A percentile compares a stretch with the other conserved stretches of the same genome.
Conservation (phyloP, 441 rosid species). For the Adansonia gregorii region DNA sequence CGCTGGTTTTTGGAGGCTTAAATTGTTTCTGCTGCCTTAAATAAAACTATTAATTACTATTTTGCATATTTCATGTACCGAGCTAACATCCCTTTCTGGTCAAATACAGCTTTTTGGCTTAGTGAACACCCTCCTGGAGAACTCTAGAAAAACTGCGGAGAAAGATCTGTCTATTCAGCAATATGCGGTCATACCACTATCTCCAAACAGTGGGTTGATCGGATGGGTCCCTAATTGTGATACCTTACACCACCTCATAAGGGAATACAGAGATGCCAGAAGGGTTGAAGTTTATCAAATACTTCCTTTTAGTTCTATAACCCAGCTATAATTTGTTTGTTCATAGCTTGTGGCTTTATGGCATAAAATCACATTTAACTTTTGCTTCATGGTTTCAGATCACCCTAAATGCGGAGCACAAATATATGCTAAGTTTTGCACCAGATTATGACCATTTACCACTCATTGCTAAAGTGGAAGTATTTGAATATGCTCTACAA, state of each 20-base stretch:
- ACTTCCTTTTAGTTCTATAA: slow-evolving; percentile 24
- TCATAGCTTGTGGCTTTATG: neutral
- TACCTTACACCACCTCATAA: slow-evolving; percentile 91
- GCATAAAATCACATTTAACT: slow-evolving; percentile 14
- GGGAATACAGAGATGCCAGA: slow-evolving; percentile 95
- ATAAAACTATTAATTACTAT: neutral
- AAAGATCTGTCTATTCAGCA: slow-evolving; percentile 93
- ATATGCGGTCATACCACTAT: slow-evolving; percentile 91
- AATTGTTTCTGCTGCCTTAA: slow-evolving; percentile 20
- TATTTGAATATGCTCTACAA: slow-evolving; percentile 84
- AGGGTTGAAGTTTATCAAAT: slow-evolving; percentile 55
- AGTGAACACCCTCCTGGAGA: slow-evolving; percentile 92
- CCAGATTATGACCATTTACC: slow-evolving; percentile 97
- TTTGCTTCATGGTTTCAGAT: slow-evolving; percentile 61
- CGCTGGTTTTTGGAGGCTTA: neutral
- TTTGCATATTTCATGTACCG: neutral
- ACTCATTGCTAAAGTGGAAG: slow-evolving; percentile 93
- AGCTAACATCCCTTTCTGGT: slow-evolving; percentile 21
- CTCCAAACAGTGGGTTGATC: slow-evolving; percentile 97
- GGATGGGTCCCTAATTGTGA: slow-evolving; percentile 99
- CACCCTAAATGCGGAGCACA: slow-evolving; percentile 91
- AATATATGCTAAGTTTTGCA: slow-evolving; percentile 87
- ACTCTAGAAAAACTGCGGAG: slow-evolving; percentile 88
- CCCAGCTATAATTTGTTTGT: neutral
- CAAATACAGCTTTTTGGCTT: slow-evolving; percentile 89